These are phyloP conservation scores for Xerocomellus chrysenteron DNA, from an alignment of 768 basidiomycete genomes.

Conservation along the genomic window DNA sequence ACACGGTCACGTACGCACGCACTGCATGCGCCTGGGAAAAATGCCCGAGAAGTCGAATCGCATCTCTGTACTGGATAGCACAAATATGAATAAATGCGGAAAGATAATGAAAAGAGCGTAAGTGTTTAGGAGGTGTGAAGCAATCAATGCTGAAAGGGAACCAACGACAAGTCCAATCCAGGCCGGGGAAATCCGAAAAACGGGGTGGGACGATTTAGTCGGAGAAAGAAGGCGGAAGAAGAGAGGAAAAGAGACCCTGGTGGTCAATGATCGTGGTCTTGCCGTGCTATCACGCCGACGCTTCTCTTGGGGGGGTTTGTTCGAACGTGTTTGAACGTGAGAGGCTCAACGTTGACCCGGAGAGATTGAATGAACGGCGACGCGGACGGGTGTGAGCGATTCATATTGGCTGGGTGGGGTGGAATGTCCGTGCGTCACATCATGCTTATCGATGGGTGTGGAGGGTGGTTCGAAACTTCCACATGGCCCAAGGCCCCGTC, in stretches of 20 bases:
- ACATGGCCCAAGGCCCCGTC: slow-evolving; percentile 11
- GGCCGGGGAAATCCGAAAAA: slow-evolving; percentile 1
- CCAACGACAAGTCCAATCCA: neutral
- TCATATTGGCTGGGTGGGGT: neutral
- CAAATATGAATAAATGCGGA: slow-evolving; percentile 14
- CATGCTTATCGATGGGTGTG: slow-evolving; percentile 1
- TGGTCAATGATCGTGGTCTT: neutral
- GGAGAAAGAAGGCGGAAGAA: neutral
- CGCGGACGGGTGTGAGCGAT: neutral
- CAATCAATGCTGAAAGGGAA: slow-evolving; percentile 2
- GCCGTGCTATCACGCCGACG: neutral
- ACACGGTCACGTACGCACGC: neutral
- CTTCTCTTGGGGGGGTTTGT: neutral
- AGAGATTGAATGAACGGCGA: neutral
- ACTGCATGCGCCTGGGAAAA: slow-evolving; percentile 4
- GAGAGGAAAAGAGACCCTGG: neutral
- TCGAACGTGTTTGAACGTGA: neutral
- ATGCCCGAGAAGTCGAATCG: neutral
- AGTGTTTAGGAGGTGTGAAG: neutral
- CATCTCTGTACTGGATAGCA: slow-evolving; percentile 16
- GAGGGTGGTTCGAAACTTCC: slow-evolving; percentile 3
- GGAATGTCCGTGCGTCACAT: neutral
- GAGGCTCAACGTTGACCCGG: slow-evolving; percentile 4
- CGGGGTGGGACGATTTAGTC: neutral
- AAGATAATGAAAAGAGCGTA: neutral